Conservation (phyloP, 768 basidiomycete species). For the Sarcodon sp. region DNA sequence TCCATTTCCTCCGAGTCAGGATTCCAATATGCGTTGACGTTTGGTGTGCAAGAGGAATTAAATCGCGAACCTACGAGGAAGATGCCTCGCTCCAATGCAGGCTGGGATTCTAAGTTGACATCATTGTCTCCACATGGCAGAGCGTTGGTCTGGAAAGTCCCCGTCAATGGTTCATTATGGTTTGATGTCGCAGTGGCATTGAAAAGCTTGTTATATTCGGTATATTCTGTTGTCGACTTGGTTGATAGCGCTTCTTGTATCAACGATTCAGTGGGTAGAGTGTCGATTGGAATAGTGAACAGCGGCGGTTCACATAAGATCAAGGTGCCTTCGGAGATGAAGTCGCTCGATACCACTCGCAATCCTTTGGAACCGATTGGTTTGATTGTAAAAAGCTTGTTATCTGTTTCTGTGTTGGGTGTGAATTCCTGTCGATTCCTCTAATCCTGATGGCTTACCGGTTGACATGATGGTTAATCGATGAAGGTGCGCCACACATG, state of each 20-base stretch:
- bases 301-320: constrained; percentile 16
- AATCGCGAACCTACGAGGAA: constrained; percentile 16
- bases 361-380: constrained; percentile 8
- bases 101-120: background rate
- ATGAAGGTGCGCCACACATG: too few relatives aligned
- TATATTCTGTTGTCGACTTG: too few relatives aligned
- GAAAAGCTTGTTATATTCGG: constrained; percentile 14
- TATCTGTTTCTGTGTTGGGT: too few relatives aligned
- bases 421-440: too few relatives aligned
- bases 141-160: constrained; percentile 18
- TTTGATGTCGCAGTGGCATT: constrained; percentile 12
- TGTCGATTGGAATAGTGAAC: constrained; percentile 9
- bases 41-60: constrained; percentile 19
- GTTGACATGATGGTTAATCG: too few relatives aligned
- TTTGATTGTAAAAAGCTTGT: too few relatives aligned
- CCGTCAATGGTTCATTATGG: constrained; percentile 1
- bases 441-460: too few relatives aligned
- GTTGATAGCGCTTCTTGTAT: constrained; percentile 11
- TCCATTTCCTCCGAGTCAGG: constrained; percentile 8
- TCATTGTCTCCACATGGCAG: constrained; percentile 9
- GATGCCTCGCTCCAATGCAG: constrained; percentile 7
- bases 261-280: constrained; percentile 11
- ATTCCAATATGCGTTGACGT: constrained; percentile 15
- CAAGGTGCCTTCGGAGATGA: constrained; percentile 12
- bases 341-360: constrained; percentile 14